Base-by-base conservation (phyloP, 2,329 filamentous ascomycete genomes). In the Fusarium illudens region DNA sequence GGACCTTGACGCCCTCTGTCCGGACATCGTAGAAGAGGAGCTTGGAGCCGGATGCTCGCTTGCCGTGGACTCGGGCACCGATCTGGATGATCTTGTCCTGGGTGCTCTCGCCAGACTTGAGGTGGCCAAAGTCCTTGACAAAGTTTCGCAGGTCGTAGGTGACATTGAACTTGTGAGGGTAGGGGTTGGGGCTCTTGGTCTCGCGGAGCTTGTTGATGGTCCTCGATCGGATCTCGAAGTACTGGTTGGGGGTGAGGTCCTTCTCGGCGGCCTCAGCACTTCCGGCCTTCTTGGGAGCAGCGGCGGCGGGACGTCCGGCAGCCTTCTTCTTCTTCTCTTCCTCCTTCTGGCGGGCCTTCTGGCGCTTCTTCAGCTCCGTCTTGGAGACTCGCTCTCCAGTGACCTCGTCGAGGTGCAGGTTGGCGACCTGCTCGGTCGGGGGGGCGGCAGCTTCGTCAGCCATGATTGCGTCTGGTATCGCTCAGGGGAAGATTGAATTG, bases 191-290 rank as follows among this genome's bases (percentile, higher is more conserved):
- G 62, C 76, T 78, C 77, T 79, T 75, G 56, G 78, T 74, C 68
- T 74, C 76, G 65, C 80, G 79, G 32, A 81, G 78, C 62, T 78
- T 79, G 68, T 79, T 79, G 83, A 97, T 89, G 71, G 87, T 87
- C 72, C 92, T 89, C 75, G 91, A 96, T 67, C 96, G 92, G 78
- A 98, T 96, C 83, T 99, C 96, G 79, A 97, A 97, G 85, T 98
- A 99, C 77, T 88, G 85, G 78, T 86, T 86, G 32, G 85, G 85
- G 60, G 85, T 85, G 59, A 87, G 79, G 67, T 87, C 84, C 79
- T 84, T 84, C 78, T 87, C 85, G 54, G 78, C 76, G 29, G 83
- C 85, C 77, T 97, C 91, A 76, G 93, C 92, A 64, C 70, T 77
- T 8, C 62, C 65, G 15, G 65, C 52, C 75, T 77, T 80, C 71